A percentile compares a stretch with the other conserved stretches of the same genome.
Evolutionary conservation across 768 basidiomycete species (phyloP).

Genomic region (Mycena epipterygia): DNA sequence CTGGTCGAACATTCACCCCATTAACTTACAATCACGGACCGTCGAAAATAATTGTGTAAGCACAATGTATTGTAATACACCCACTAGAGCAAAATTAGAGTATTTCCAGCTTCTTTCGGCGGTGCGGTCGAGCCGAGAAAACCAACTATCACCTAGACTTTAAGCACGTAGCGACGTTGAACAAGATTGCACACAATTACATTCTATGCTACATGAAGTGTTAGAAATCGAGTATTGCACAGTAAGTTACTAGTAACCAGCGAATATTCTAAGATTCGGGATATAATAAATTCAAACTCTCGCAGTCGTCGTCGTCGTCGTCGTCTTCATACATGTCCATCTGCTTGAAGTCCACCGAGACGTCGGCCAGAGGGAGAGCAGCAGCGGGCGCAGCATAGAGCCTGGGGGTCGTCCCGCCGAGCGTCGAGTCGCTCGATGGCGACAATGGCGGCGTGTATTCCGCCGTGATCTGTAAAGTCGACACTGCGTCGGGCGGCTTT

Average conservation of each 20-base stretch:
- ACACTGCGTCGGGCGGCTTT: not conserved
- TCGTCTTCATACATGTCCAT: not conserved
- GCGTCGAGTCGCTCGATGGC: slow-evolving; percentile 23
- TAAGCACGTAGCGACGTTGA: too few species aligned
- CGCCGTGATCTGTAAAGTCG: not conserved
- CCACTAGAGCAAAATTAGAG: not conserved
- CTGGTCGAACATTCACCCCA: not conserved
- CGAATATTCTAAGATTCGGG: not conserved
- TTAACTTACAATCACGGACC: slow-evolving; percentile 15
- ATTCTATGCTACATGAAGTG: not conserved
- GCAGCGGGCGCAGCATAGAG: not conserved
- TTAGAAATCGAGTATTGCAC: not conserved
- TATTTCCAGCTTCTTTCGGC: too few species aligned
- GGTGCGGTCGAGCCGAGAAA: too few species aligned
- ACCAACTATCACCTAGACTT: too few species aligned
- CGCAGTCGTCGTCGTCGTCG: not conserved
- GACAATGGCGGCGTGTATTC: slow-evolving; percentile 25
- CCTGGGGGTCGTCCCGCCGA: slow-evolving; percentile 9
- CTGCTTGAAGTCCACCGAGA: not conserved
- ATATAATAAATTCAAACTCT: not conserved
- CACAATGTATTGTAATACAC: slow-evolving; percentile 18
- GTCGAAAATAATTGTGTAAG: not conserved
- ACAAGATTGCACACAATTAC: too few species aligned
- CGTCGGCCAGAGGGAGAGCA: not conserved
- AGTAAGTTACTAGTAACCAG: not conserved